Evolutionary conservation across 192 early-diverging fungal genomes (phyloP), one percentile per base, ranked within the genome.

Genomic region (Helicostylum pulchrum): DNA sequence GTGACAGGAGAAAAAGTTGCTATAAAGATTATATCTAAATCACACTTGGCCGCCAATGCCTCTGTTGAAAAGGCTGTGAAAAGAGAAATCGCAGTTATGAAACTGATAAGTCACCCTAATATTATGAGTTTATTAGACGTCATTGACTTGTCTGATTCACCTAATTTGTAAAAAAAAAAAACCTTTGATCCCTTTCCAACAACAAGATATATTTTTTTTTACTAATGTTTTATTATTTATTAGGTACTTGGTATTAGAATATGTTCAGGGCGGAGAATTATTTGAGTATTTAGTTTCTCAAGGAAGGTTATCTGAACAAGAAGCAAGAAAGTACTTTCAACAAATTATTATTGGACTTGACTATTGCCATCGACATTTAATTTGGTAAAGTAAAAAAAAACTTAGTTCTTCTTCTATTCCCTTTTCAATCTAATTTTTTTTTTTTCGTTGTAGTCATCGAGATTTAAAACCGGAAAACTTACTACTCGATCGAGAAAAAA

Each of bases 401-500:
- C 19, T 7, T 10, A 12, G 7, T 7, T 26, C 11, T 39, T 26
- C 11, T 39, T 12, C n/a, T 36, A 6, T 21, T 7, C 15, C 31
- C 36, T 51, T 17, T 36, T 39, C 21, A 52, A 10, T 30, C 21
- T 46, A n/a, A 6, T 21, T 55, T n/a, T 42, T 51, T 31, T 52
- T 6, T 6, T 36, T 17, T 14, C 21, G 15, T 32, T 32, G n/a
- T 48, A 74, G 72, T 7, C 97, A 99, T 73, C 87, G 97, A 17
- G 97, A 99, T 71, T 76, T 99, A 19, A 99, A 99, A 74, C 90
- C 90, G 0, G 92, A 92, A 57, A 91, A 90, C 63, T 78, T 91
- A 30, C 51, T 84, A 4, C 61, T 85, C 10, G 80, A 82, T 47
- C 72, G 66, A 52, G 76, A 75, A 6, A 50, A 74, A 10, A 70